Conservation (phyloP, 2,329 filamentous ascomycete species). For the Fusarium tanahbumbuense region DNA sequence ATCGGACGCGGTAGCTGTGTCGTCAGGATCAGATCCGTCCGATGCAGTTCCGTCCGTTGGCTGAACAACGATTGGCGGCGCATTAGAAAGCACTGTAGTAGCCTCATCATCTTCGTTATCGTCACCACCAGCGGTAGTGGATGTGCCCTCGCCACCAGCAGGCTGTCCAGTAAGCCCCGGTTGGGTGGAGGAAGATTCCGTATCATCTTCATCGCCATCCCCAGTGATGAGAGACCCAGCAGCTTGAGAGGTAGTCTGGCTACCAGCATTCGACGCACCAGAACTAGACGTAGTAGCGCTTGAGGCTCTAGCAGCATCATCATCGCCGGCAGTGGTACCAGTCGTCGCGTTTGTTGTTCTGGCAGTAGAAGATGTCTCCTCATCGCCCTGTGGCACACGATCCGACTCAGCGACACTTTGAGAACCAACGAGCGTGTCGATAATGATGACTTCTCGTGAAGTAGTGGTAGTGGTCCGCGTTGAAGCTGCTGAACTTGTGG, state of each 20-base stretch:
- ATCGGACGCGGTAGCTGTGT: accelerated
- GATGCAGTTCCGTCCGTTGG: background rate
- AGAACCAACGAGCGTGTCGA: background rate
- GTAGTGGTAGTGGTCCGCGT: background rate
- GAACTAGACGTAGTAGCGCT: background rate
- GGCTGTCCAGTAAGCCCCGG: background rate
- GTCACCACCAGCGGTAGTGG: background rate
- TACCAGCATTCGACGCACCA: no score
- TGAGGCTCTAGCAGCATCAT: background rate
- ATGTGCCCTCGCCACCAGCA: background rate
- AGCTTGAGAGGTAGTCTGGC: background rate
- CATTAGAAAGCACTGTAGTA: background rate
- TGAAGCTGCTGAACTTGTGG: background rate
- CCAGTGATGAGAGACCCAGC: background rate
- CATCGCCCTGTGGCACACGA: background rate
- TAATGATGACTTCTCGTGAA: background rate
- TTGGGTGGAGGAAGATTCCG: background rate
- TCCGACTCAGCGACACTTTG: conserved; percentile 20
- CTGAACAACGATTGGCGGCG: background rate
- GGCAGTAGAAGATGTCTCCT: background rate
- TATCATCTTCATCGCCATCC: no score
- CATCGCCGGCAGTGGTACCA: background rate
- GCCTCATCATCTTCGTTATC: background rate
- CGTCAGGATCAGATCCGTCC: accelerated
- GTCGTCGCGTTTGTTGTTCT: background rate